Conservation (phyloP, 257 asterid species). For the Phtheirospermum japonicum region DNA sequence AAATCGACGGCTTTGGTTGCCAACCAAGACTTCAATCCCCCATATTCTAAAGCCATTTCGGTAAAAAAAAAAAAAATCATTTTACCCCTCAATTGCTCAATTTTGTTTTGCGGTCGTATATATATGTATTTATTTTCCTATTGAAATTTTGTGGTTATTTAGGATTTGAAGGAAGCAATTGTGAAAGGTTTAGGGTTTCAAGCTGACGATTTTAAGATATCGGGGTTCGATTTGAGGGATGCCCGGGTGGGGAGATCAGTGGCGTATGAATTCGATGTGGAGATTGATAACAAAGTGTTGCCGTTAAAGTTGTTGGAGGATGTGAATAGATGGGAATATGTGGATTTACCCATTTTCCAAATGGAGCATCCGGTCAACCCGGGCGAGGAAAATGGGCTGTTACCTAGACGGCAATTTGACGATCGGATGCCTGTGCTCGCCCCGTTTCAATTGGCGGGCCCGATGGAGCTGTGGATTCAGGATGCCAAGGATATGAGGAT, state of each 20-base stretch:
- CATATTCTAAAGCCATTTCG: constrained; percentile 51
- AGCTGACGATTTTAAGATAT: constrained; percentile 67
- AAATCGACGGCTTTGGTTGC: constrained; percentile 34
- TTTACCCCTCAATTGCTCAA: background rate
- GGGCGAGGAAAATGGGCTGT: constrained; percentile 51
- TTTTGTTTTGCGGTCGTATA: background rate
- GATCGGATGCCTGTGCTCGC: constrained; percentile 72
- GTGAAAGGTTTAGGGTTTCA: constrained; percentile 91
- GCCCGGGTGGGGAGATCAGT: constrained; percentile 80
- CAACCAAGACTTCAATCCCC: constrained; percentile 34
- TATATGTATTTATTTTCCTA: background rate
- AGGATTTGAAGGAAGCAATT: constrained; percentile 90
- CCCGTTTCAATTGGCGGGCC: constrained; percentile 93
- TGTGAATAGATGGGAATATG: constrained; percentile 86
- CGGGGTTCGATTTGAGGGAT: constrained; percentile 89
- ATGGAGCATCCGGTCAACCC: constrained; percentile 38
- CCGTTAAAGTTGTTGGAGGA: constrained; percentile 94
- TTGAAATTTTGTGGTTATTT: constrained; percentile 14
- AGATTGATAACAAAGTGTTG: constrained; percentile 70
- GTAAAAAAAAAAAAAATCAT: constrained; percentile 24
- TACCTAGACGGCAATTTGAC: constrained; percentile 45
- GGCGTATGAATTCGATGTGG: constrained; percentile 89
- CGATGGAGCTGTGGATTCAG: constrained; percentile 98
- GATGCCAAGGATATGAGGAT: constrained; percentile 92
- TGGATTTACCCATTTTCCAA: constrained; percentile 83